Evolutionary conservation across 2,329 filamentous ascomycete genomes (phyloP).

Genomic region (Neonectria sp.): DNA sequence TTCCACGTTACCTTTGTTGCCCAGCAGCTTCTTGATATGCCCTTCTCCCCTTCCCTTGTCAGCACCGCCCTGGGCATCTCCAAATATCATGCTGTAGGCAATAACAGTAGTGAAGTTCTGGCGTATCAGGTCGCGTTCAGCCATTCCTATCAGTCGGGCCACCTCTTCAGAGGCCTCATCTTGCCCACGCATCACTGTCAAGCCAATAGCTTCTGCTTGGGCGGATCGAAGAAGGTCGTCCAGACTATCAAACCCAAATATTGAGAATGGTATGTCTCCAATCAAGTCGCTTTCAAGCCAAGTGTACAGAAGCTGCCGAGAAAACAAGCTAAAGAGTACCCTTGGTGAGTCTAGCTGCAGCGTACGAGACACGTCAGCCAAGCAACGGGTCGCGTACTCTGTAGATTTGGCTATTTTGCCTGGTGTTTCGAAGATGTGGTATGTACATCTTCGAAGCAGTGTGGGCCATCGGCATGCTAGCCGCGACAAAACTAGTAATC

Average conservation of each 20-base stretch:
- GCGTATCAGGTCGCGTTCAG: constrained; percentile 72
- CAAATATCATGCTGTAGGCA: constrained; percentile 85
- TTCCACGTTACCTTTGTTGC: constrained; percentile 74
- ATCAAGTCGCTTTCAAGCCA: constrained; percentile 83
- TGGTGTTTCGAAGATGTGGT: constrained; percentile 94
- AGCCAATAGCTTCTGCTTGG: constrained; percentile 82
- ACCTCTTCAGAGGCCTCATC: constrained; percentile 74
- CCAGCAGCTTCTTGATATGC: constrained; percentile 78
- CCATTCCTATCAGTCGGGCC: constrained; percentile 68
- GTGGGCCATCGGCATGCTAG: constrained; percentile 90
- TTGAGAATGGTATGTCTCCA: constrained; percentile 83
- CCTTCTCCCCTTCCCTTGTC: constrained; percentile 72
- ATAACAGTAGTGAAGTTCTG: constrained; percentile 82
- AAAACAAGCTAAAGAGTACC: constrained; percentile 86
- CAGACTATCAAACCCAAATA: constrained; percentile 84
- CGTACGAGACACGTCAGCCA: constrained; percentile 75
- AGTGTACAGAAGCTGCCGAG: constrained; percentile 90
- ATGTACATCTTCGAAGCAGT: constrained; percentile 87
- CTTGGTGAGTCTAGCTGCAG: constrained; percentile 77
- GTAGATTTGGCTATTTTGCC: constrained; percentile 77
- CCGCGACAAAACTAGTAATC: constrained; percentile 81
- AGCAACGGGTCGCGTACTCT: constrained; percentile 80
- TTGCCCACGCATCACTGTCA: constrained; percentile 86
- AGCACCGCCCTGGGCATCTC: constrained; percentile 46
- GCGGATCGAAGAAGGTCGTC: constrained; percentile 78